These are phyloP conservation scores for Lophiostoma macrostomum DNA, from an alignment of 495 filamentous ascomycete species.

Conservation along the genomic window DNA sequence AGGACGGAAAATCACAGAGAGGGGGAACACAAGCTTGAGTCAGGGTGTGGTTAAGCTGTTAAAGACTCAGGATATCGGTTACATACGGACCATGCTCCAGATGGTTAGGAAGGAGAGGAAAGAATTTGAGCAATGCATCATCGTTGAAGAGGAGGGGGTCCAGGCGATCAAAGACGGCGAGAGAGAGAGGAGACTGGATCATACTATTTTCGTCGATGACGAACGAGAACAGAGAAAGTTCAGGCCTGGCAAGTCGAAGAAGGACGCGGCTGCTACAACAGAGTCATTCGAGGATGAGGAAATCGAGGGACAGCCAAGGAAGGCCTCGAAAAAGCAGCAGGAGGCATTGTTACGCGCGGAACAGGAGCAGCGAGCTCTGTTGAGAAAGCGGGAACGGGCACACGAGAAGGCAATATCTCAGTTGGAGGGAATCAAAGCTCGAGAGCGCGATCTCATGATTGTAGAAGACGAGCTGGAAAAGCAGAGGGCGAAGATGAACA, in stretches of 20 bases:
- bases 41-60: constrained; percentile 75
- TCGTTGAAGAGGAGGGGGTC: constrained; percentile 37
- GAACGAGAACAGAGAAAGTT: constrained; percentile 51
- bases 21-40: constrained; percentile 51
- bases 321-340: constrained; percentile 38
- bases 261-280: constrained; percentile 39
- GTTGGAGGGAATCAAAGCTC: constrained; percentile 63
- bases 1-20: constrained; percentile 56
- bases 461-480: constrained; percentile 76
- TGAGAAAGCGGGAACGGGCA: constrained; percentile 50
- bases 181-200: constrained; percentile 38
- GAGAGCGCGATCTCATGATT: constrained; percentile 64
- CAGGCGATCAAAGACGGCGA: constrained; percentile 37
- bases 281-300: constrained; percentile 41
- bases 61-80: constrained; percentile 95
- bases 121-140: constrained; percentile 54
- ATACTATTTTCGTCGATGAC: constrained; percentile 58
- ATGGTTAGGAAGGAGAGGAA: constrained; percentile 58
- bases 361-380: constrained; percentile 45
- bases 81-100: constrained; percentile 68
- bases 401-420: constrained; percentile 51
- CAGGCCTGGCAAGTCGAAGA: constrained; percentile 40
- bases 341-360: constrained; percentile 47
- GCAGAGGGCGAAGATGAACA: constrained; percentile 76
- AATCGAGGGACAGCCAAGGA: constrained; percentile 32